Evolutionary conservation across 2,329 filamentous ascomycete species (phyloP), one percentile per base, ranked within the genome.

Genomic region (Emericellopsis atlantica): DNA sequence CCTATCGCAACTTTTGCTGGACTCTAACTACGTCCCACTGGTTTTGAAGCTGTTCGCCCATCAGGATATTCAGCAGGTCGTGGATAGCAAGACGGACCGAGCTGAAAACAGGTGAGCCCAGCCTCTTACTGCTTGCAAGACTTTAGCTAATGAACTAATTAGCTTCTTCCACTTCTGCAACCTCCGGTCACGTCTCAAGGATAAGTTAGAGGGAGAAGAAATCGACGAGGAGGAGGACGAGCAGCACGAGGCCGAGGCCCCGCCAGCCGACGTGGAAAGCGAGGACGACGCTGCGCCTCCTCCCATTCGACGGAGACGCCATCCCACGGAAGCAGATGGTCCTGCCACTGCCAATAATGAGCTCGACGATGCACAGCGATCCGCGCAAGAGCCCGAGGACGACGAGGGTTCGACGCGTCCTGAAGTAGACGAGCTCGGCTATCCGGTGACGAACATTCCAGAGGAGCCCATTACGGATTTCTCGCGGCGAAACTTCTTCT

Each of bases 81-180:
- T 95, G 26, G 88, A 93, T 49, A 88, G 83, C 61, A 84, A 80
- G 54, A 83, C 83, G 44, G 89, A 95, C 55, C 76, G 84, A 31
- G 72, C 84, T 39, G 86, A 94, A 49, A 72, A 88, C 40, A 86
- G 85, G 84, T 87, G 63, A 56, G 69, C 24, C 12, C 14, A 5
- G 10, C 12, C 18, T 40, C 23, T 22, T 33, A 38, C 10, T 40
- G 48, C 53, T 40, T 10, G 38, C 5, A 33, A 2, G 26, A 15
- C 14, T 12, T 18, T 14, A 4, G n/a, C 36, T n/a, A 22, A 46
- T 35, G 4, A 4, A 4, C 9, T 12, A 40, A 90, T 6, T 40
- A 90, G 84, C 54, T 95, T 96, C 64, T 98, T 95, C 60, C 76
- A 84, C 48, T 93, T 93, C 61, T 96, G 90, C 59, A 85, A 85